Conservation (phyloP, 2,329 filamentous ascomycete genomes). For the Fusarium chlamydosporum region DNA sequence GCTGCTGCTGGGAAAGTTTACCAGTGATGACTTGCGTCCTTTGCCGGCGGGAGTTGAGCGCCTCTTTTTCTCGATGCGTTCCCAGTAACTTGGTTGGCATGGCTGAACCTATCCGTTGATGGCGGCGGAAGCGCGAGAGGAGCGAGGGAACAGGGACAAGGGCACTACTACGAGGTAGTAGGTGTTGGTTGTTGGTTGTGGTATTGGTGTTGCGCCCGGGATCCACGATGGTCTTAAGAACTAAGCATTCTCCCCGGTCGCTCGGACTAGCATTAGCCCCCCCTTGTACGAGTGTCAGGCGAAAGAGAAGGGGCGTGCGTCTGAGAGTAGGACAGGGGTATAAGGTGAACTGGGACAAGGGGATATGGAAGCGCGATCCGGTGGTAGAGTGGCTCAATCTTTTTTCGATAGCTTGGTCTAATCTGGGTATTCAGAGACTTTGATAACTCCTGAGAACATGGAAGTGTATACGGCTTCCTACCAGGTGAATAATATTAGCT, state of each 20-base stretch:
- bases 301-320: conserved; percentile 38
- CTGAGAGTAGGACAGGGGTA: conserved; percentile 24
- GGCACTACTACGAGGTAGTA: not conserved
- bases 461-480: conserved; percentile 8
- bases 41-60: conserved; percentile 47
- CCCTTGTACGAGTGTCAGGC: conserved; percentile 25
- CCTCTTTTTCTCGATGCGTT: conserved; percentile 50
- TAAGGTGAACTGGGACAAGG: not conserved
- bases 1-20: conserved; percentile 41
- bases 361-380: conserved; percentile 30
- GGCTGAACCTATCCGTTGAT: conserved; percentile 55
- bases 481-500: conserved; percentile 5
- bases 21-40: conserved; percentile 42
- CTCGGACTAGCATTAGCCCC: conserved; percentile 5
- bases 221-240: conserved; percentile 44
- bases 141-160: conserved; percentile 34
- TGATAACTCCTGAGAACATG: conserved; percentile 9
- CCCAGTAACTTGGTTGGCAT: conserved; percentile 54
- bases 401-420: conserved; percentile 28
- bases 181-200: not conserved
- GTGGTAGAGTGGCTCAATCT: conserved; percentile 23
- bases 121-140: conserved; percentile 50
- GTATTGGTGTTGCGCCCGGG: conserved; percentile 22
- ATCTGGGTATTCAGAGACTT: not conserved
- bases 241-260: conserved; percentile 38